Evolutionary conservation across 169 alveolate genomes (phyloP), one percentile per base, ranked within the genome.

Genomic region (Blepharisma undulans): DNA sequence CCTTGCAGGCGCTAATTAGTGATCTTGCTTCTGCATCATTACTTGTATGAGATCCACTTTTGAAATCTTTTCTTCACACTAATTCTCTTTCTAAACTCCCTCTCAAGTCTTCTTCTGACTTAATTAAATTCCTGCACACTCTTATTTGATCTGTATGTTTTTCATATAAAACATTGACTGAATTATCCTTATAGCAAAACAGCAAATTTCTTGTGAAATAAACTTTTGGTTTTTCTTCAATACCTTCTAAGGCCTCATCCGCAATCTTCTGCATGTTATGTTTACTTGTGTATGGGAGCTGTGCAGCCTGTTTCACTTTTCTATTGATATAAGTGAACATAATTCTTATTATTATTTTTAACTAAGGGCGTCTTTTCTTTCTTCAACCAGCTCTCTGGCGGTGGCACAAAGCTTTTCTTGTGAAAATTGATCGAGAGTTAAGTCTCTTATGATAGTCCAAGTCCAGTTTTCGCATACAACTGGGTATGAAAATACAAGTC

Each of bases 401-500:
- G 92, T 90, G 21, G 76, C 36, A 30, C 76, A 80, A 79, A 94
- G 91, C 88, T 89, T 94, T 88, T 96, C 76, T 84, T 76, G 88
- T 19, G 94, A 93, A 85, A 93, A 92, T 8, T 92, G 91, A 86
- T 91, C 94, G 22, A 96, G n/a, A 7, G 91, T 84, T 7, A 93
- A 74, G 27, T 94, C 96, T 21, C 85, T 90, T 32, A 94, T 96
- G 30, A 95, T 92, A 85, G 95, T 92, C 94, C 92, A 95, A 27
- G 94, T 92, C 92, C 96, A 95, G 84, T 96, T 89, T 71, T 90
- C 90, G 85, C 97, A 96, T 59, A 87, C 93, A 1, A 96, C 95
- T 30, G 98, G 98, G 89, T 95, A 94, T 30, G 98, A 95, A 85
- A 92, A 96, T 18, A 93, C 93, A 60, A 97, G 86, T 4, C 94